Evolutionary conservation across 116 monocot species (phyloP).

Genomic region (Iris pallida): DNA sequence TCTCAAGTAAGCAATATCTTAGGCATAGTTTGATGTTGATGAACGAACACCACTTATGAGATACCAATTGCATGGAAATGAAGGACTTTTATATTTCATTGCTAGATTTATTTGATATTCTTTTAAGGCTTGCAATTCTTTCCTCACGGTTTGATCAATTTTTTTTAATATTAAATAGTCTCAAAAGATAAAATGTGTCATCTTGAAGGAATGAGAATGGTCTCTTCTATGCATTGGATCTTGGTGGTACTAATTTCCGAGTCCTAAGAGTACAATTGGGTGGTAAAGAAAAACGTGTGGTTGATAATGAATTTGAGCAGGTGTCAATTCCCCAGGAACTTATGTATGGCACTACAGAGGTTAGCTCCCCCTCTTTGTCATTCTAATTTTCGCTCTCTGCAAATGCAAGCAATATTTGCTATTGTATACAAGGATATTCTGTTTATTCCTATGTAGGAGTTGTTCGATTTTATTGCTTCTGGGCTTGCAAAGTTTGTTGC

Average conservation of each 20-base stretch:
- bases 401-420: background rate
- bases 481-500: conserved; percentile 7
- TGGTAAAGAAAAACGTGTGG: conserved; percentile 51
- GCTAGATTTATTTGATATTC: background rate
- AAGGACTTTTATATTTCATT: background rate
- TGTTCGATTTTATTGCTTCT: conserved; percentile 18
- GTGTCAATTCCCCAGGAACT: conserved; percentile 63
- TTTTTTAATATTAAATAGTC: background rate
- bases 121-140: background rate
- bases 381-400: background rate
- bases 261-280: conserved; percentile 60
- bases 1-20: no score
- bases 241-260: conserved; percentile 78
- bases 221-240: conserved; percentile 70
- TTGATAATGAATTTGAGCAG: conserved; percentile 40
- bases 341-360: conserved; percentile 56
- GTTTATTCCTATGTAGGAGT: conserved; percentile 7
- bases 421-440: background rate
- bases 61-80: no score
- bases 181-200: background rate
- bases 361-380: conserved; percentile 4
- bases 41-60: no score
- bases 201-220: conserved; percentile 51
- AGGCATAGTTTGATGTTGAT: no score
- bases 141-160: background rate